These are phyloP conservation scores for Zymoseptoria crescenta DNA, from an alignment of 2,329 filamentous ascomycete genomes.

Conservation along the genomic window DNA sequence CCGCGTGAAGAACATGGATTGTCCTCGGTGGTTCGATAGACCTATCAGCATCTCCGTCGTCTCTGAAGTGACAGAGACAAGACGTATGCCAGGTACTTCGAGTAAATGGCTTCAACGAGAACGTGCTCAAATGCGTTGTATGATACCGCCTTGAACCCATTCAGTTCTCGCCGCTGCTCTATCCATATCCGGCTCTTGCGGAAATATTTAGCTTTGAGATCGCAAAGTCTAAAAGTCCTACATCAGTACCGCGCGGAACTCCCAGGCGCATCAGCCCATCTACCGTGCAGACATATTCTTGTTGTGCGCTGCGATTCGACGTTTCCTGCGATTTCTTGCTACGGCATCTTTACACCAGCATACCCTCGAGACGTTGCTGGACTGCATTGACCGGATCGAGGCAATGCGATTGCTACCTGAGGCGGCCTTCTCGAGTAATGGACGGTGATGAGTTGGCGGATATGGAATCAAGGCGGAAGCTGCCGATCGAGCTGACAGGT, in stretches of 20 bases:
- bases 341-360: not conserved
- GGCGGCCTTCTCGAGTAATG: not conserved
- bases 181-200: not conserved
- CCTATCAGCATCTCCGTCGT: no score
- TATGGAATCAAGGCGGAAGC: not conserved
- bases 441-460: not conserved
- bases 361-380: not conserved
- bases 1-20: not conserved
- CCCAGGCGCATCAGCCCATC: not conserved
- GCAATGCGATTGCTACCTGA: not conserved
- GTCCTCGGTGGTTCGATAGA: no score
- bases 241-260: not conserved
- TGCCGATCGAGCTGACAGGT: conserved; percentile 16
- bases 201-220: not conserved
- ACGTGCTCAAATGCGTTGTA: no score
- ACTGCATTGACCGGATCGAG: not conserved
- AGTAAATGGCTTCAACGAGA: no score
- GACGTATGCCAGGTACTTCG: no score
- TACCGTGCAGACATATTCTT: not conserved
- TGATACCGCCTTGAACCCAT: no score
- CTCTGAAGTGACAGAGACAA: no score
- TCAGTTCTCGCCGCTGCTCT: not conserved
- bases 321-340: not conserved
- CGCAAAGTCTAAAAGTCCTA: not conserved
- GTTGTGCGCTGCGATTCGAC: not conserved